These are phyloP conservation scores for Thelephora terrestris DNA, from an alignment of 1,284 basidiomycete genomes.

Conservation along the genomic window DNA sequence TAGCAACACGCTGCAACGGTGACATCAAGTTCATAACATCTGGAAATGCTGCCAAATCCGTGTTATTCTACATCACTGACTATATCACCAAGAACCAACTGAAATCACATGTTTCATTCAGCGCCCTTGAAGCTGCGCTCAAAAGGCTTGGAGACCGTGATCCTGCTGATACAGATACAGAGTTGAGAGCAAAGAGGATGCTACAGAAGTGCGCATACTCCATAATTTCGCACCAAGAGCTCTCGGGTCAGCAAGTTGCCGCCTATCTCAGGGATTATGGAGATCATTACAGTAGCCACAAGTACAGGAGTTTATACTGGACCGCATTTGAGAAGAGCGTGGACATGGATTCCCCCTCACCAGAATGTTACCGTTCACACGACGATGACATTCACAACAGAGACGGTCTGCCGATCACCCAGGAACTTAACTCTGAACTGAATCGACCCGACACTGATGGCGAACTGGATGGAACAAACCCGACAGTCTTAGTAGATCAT, in stretches of 20 bases:
- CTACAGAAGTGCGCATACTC: conserved; percentile 27
- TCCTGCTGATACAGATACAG: no score
- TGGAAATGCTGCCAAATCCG: conserved; percentile 19
- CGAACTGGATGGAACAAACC: no score
- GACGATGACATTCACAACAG: no score
- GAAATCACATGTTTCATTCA: conserved; percentile 4
- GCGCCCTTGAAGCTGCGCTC: not conserved
- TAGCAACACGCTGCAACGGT: conserved; percentile 17
- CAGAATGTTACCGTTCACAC: no score
- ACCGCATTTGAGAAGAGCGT: conserved; percentile 7
- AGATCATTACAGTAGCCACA: conserved; percentile 30
- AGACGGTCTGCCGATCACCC: no score
- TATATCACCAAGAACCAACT: conserved; percentile 21
- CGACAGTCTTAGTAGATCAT: conserved; percentile 6
- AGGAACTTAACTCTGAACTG: no score
- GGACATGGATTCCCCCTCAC: conserved; percentile 1
- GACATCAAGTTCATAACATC: conserved; percentile 22
- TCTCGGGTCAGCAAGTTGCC: conserved; percentile 28
- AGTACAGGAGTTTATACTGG: conserved; percentile 26
- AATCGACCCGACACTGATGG: no score
- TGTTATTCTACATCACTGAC: conserved; percentile 22
- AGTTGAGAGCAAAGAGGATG: conserved; percentile 18
- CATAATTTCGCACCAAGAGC: conserved; percentile 27
- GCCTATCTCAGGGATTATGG: conserved; percentile 25
- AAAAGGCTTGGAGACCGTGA: no score